Conservation (phyloP, 768 basidiomycete genomes). For the Serendipita sp. region DNA sequence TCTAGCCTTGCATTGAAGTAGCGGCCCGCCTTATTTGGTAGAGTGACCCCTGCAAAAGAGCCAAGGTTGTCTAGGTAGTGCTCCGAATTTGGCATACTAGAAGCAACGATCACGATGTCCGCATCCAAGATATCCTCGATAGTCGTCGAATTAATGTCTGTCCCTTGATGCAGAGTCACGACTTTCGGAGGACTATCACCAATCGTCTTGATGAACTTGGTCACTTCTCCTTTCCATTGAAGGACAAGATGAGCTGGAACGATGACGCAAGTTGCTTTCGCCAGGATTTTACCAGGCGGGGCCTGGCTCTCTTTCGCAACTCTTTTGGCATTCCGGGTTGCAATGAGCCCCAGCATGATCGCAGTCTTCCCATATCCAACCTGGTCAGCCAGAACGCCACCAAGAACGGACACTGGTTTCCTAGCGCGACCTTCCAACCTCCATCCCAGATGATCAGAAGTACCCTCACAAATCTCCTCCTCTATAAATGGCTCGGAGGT, state of each 20-base stretch:
- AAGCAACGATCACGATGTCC: slow-evolving; percentile 75
- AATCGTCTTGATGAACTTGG: slow-evolving; percentile 49
- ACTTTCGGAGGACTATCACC: slow-evolving; percentile 23
- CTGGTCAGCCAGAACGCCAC: slow-evolving; percentile 88
- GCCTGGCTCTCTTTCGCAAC: slow-evolving; percentile 38
- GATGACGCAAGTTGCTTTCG: slow-evolving; percentile 66
- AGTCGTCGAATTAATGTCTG: slow-evolving; percentile 54
- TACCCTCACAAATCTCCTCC: slow-evolving; percentile 87
- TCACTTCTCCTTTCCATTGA: slow-evolving; percentile 79
- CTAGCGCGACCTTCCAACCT: slow-evolving; percentile 85
- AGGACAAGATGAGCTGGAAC: slow-evolving; percentile 82
- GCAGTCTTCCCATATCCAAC: slow-evolving; percentile 97
- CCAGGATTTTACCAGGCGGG: slow-evolving; percentile 46
- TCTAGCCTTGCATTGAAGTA: slow-evolving; percentile 80
- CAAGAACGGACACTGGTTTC: slow-evolving; percentile 55
- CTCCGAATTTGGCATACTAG: slow-evolving; percentile 66
- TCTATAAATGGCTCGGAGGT: slow-evolving; percentile 53
- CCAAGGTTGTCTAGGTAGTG: slow-evolving; percentile 67
- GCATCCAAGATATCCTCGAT: slow-evolving; percentile 64
- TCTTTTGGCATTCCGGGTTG: slow-evolving; percentile 35
- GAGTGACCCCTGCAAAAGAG: slow-evolving; percentile 46
- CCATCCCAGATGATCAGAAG: slow-evolving; percentile 78
- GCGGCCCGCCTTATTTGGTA: slow-evolving; percentile 56
- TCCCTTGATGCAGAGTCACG: slow-evolving; percentile 48
- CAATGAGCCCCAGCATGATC: slow-evolving; percentile 77